Base-by-base conservation (phyloP, 176 grass and related monocot genomes). In the Calamus simplicifolius region DNA sequence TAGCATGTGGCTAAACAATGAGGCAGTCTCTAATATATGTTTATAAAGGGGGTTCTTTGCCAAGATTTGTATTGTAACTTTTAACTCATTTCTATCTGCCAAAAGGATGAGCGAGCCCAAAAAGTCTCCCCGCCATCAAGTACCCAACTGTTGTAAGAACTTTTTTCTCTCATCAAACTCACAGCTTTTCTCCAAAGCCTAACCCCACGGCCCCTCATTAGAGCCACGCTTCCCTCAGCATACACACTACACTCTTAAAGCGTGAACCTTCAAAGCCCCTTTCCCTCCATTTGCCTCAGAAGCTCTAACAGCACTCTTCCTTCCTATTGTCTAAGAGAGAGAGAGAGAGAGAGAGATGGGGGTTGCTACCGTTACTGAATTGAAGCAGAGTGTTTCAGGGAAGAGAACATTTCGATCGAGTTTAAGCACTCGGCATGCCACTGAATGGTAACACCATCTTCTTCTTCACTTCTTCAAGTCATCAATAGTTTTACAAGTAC, bases 301-400 rank as follows among this genome's bases (percentile, higher is more conserved):
- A 5, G 17, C 26, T 29, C 16, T 17, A 6, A 30, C 16, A 25
- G 19, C 13, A 15, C 12, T 68, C 48, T 28, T 59, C 19, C 49
- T 66, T 29, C 62, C 15, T 54, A 51, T 17, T 56, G 4, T 68
- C 38, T 35, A 2, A n/a, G n/a, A n/a, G n/a, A 67, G 52, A 78
- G 10, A 74, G 21, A 68, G 35, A 68, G 31, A 80, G 58, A 52
- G 49, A 67, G 69, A 63, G 75, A 95, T 95, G 91, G 91, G 83
- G 12, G 91, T 87, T 51, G 86, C 91, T 59, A 90, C 80, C 56
- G 86, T 95, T 61, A 87, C 77, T 25, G 91, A 87, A 77, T 71
- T 85, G 83, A 90, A 86, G 80, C 91, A 95, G 83, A 95, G 80
- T 64, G 71, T 90, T 64, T 89, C 91, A 69, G 86, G 86, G 64